Percentiles rank a stretch among this genome's conserved stretches.
These are phyloP conservation scores for Ophiostoma ulmi DNA, from an alignment of 2,329 filamentous ascomycete species.

Conservation along the genomic window DNA sequence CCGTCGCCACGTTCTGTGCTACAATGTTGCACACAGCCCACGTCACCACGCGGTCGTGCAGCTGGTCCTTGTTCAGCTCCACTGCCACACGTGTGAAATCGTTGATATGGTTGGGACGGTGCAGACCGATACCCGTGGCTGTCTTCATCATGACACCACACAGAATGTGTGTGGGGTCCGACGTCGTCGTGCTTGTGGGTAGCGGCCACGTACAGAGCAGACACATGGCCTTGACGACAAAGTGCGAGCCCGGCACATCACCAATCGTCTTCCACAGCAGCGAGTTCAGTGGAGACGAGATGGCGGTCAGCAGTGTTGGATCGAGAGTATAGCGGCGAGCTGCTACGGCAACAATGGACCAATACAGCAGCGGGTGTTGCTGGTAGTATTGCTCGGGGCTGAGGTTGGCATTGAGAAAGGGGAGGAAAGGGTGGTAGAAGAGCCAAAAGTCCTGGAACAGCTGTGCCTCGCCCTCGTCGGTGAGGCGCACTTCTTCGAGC, in stretches of 20 bases:
- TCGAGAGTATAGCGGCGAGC: slow-evolving; percentile 64
- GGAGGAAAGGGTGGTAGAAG: slow-evolving; percentile 71
- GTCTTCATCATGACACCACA: slow-evolving; percentile 84
- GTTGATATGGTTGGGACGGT: slow-evolving; percentile 74
- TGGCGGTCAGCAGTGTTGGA: slow-evolving; percentile 58
- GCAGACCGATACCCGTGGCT: slow-evolving; percentile 75
- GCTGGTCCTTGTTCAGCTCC: slow-evolving; percentile 71
- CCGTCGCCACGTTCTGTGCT: slow-evolving; percentile 74
- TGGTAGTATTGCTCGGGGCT: slow-evolving; percentile 69
- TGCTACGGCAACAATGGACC: slow-evolving; percentile 73
- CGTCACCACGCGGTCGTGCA: slow-evolving; percentile 71
- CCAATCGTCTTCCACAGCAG: slow-evolving; percentile 73
- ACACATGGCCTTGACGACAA: slow-evolving; percentile 75
- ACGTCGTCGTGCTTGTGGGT: slow-evolving; percentile 73
- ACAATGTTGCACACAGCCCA: slow-evolving; percentile 86
- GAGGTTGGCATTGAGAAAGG: slow-evolving; percentile 63
- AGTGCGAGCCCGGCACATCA: slow-evolving; percentile 72
- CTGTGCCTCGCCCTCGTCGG: slow-evolving; percentile 56
- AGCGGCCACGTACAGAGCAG: slow-evolving; percentile 77
- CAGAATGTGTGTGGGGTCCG: slow-evolving; percentile 75
- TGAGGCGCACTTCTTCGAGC: slow-evolving; percentile 59
- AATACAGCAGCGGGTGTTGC: slow-evolving; percentile 77
- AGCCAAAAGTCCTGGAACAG: slow-evolving; percentile 72
- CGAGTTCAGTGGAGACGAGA: slow-evolving; percentile 63
- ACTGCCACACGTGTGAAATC: slow-evolving; percentile 74